Base-by-base conservation (phyloP, 2,329 filamentous ascomycete genomes). In the Colletotrichum costaricense region DNA sequence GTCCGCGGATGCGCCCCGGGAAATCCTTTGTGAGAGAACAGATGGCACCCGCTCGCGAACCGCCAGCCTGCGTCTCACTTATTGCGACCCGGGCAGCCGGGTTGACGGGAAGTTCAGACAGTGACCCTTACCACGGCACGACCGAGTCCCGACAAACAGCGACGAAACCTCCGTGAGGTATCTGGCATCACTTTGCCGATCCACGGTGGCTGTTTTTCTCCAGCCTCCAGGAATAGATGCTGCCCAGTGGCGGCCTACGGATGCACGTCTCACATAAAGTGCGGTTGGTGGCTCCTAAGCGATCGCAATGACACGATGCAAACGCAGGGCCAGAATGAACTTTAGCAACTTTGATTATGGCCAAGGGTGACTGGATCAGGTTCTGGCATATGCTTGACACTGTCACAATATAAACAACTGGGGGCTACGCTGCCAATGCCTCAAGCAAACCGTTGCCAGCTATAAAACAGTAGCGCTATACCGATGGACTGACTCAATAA, bases 211-310 rank as follows among this genome's bases (percentile, higher is more conserved):
- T 60, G 24, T 35, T 8, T 8, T 33, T 35, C 46, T 22, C 58
- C 59, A 63, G 42, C 28, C 54, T 69, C 64, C 69, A 72, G 59
- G 58, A 72, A 72, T 72, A 72, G 69, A 63, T 64, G 33, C 49
- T 55, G 38, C 14, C 16, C 38, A 19, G 38, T 42, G 65, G 58
- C 38, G 69, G 69, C 42, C 33, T 69, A 49, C 19, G 19, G 42
- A 49, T 49, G 30, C 58, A 16, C 69, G 69, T 72, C 69, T 69
- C 69, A 99, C 97, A 81, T 98, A 98, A 76, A 98, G 87, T 16
- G 92, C 93, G 24, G 98, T 87, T 95, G 93, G 77, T 99, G 97
- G 71, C 88, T 88, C 49, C 38, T 59, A 22, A 64, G 66, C 69
- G 66, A 69, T 72, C 69, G 30, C 24, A 72, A 69, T 69, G 28